Conservation (phyloP, 2,329 filamentous ascomycete genomes). For the Colletotrichum sp. region DNA sequence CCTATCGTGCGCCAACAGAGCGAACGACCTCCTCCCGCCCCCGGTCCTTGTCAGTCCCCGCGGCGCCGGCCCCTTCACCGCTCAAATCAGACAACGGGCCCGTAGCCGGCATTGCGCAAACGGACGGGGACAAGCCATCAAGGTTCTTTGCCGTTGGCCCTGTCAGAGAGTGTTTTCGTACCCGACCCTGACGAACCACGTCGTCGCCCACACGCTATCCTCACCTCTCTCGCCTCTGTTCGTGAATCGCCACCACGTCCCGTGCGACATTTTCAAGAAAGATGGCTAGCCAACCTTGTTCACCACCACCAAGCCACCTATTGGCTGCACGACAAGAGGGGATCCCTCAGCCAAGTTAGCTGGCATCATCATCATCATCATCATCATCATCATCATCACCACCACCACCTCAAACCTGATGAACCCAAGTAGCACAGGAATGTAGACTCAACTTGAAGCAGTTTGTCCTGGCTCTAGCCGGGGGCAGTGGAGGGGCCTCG, state of each 20-base stretch:
- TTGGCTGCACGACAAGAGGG: not conserved
- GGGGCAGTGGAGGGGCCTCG: not conserved
- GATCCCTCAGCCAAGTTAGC: not conserved
- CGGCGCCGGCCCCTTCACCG: slow-evolving; percentile 17
- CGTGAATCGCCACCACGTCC: not conserved
- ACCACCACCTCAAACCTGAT: not conserved
- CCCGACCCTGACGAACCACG: not conserved
- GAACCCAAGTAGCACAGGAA: not conserved
- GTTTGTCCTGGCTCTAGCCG: not conserved
- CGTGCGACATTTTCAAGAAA: not conserved
- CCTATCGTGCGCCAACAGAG: not conserved
- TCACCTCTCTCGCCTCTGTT: not conserved
- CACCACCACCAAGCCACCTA: not conserved
- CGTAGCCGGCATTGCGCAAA: slow-evolving; percentile 6
- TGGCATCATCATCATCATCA: not conserved
- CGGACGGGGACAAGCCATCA: slow-evolving; percentile 7
- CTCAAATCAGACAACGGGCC: slow-evolving; percentile 13
- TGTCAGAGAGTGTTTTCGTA: not conserved
- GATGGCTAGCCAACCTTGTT: not conserved
- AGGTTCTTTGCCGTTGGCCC: not conserved
- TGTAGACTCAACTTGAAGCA: not conserved
- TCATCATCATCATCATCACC: not conserved
- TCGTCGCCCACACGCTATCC: not conserved
- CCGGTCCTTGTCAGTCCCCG: slow-evolving; percentile 4
- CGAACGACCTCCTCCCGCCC: not conserved